Conservation (phyloP, 106 monocot species). For the Posidonia australis region DNA sequence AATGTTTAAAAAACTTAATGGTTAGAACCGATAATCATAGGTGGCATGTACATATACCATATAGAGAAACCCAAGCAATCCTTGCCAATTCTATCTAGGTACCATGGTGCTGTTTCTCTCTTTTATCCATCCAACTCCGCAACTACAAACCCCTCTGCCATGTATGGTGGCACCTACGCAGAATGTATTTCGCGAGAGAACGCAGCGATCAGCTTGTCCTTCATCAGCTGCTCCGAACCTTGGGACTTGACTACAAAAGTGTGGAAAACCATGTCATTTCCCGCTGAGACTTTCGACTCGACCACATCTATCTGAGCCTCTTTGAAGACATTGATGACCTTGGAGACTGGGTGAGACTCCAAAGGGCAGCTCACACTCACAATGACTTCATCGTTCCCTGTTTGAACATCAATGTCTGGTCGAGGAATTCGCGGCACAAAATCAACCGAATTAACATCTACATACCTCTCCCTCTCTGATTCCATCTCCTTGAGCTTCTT, state of each 20-base stretch:
- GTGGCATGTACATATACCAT: background rate
- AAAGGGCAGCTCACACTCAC: slow-evolving; percentile 60
- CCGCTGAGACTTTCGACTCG: slow-evolving; percentile 39
- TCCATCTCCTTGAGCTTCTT: slow-evolving; percentile 66
- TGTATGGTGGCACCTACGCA: background rate
- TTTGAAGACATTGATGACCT: slow-evolving; percentile 50
- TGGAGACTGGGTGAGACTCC: slow-evolving; percentile 54
- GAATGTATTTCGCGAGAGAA: slow-evolving; percentile 30
- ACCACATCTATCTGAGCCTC: slow-evolving; percentile 46
- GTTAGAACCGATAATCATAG: background rate
- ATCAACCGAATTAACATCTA: background rate
- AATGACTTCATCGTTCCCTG: slow-evolving; percentile 39
- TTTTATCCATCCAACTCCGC: background rate
- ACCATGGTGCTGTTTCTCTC: background rate
- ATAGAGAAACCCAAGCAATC: background rate
- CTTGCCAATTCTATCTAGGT: background rate
- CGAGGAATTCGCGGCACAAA: background rate
- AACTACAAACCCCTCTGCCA: too few relatives aligned
- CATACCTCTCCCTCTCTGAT: slow-evolving; percentile 16
- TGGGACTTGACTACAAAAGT: slow-evolving; percentile 59
- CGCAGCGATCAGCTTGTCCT: slow-evolving; percentile 55
- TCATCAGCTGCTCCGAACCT: slow-evolving; percentile 40
- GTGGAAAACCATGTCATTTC: slow-evolving; percentile 40
- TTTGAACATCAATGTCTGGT: slow-evolving; percentile 45
- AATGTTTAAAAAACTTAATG: background rate